phyloP scores from a whole-genome alignment of 164 flowering plant genomes.

The Malania oleifera region DNA sequence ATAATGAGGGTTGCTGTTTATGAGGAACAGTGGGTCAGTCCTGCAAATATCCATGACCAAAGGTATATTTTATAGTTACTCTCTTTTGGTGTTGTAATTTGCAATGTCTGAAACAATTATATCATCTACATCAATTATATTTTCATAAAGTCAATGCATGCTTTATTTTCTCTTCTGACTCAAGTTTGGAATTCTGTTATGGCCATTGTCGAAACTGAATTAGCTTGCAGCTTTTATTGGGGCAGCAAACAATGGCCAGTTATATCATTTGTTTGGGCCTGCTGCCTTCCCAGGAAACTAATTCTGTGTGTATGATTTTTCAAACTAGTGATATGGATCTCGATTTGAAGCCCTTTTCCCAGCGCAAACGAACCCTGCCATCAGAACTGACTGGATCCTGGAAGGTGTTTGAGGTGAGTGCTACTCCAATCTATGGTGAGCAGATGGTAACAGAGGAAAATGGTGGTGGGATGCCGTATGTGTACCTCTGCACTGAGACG shows the following conservation, averaged over 20 bases:
- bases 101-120: not conserved
- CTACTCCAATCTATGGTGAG: slow-evolving; percentile 70
- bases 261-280: not conserved
- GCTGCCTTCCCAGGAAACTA: not conserved
- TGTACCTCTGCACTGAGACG: slow-evolving; percentile 82
- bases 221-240: no score
- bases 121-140: no score
- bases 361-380: slow-evolving; percentile 62
- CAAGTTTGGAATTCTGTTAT: no score
- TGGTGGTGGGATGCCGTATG: slow-evolving; percentile 40
- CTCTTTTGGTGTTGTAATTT: not conserved
- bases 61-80: slow-evolving; percentile 39
- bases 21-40: slow-evolving; percentile 87
- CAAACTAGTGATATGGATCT: slow-evolving; percentile 55
- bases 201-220: no score
- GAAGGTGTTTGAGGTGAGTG: slow-evolving; percentile 91
- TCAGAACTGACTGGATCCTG: slow-evolving; percentile 78
- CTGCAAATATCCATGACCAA: slow-evolving; percentile 42
- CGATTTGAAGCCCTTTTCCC: slow-evolving; percentile 79
- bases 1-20: slow-evolving; percentile 87
- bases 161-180: no score
- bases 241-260: no score
- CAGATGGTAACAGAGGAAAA: slow-evolving; percentile 27
- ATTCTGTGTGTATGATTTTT: not conserved
- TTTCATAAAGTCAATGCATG: no score